A percentile compares a stretch with the other conserved stretches of the same genome.
Conservation (phyloP, 176 grass and related monocot genomes). For the Paspalum vaginatum region DNA sequence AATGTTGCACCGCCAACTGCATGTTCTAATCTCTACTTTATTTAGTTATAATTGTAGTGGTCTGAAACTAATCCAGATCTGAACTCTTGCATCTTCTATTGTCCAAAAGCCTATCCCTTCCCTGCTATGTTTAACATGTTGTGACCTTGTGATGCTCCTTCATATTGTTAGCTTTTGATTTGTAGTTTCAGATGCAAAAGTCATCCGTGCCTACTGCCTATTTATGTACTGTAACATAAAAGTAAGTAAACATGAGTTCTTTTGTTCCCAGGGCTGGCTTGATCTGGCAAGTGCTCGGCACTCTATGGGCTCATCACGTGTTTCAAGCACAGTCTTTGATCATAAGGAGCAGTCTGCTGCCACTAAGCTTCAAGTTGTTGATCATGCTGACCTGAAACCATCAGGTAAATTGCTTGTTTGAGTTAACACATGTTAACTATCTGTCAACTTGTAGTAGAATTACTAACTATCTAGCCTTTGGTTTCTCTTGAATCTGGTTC, state of each 20-base stretch:
- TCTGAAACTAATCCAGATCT: too few relatives aligned
- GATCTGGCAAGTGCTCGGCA: slow-evolving; percentile 90
- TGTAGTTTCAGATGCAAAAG: neutral
- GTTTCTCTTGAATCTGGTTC: neutral
- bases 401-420: slow-evolving; percentile 50
- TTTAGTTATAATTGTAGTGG: too few relatives aligned
- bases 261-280: slow-evolving; percentile 79
- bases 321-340: slow-evolving; percentile 76
- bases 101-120: too few relatives aligned
- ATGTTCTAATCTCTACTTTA: too few relatives aligned
- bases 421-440: neutral
- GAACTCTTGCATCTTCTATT: too few relatives aligned
- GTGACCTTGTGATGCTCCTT: too few relatives aligned
- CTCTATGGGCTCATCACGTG: slow-evolving; percentile 75
- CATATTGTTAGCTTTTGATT: neutral
- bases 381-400: slow-evolving; percentile 31
- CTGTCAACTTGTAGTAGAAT: neutral
- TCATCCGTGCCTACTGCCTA: neutral
- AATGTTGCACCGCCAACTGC: neutral
- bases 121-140: too few relatives aligned
- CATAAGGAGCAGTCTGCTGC: slow-evolving; percentile 84
- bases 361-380: slow-evolving; percentile 66
- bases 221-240: slow-evolving; percentile 2
- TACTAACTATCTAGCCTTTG: neutral
- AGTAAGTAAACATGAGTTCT: slow-evolving; percentile 30